Evolutionary conservation across 345 rosid genomes (phyloP).

Genomic region (Eutrema japonicum): DNA sequence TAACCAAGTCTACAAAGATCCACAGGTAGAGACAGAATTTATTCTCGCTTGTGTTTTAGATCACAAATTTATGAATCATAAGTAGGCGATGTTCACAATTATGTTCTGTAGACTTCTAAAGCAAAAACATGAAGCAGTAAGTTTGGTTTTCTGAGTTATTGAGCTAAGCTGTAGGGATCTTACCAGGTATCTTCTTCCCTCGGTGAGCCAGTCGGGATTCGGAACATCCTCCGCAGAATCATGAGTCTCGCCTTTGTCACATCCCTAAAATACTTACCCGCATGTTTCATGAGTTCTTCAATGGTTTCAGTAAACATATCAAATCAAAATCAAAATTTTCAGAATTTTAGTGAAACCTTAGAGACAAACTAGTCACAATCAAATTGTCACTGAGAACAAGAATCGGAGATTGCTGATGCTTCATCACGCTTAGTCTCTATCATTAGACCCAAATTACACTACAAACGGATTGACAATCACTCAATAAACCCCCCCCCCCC

Average conservation of each 20-base stretch:
- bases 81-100: not conserved
- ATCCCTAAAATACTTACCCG: constrained; percentile 65
- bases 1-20: too few relatives aligned
- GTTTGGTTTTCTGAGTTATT: not conserved
- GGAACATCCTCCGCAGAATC: constrained; percentile 62
- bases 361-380: not conserved
- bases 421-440: not conserved
- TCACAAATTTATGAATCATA: not conserved
- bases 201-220: constrained; percentile 31
- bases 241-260: constrained; percentile 68
- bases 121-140: not conserved
- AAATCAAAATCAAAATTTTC: constrained; percentile 18
- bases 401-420: not conserved
- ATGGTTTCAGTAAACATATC: constrained; percentile 55
- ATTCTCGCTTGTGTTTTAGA: not conserved
- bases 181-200: constrained; percentile 44
- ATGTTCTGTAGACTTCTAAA: not conserved
- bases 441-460: not conserved
- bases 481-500: too few relatives aligned
- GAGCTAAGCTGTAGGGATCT: not conserved
- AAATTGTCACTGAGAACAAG: not conserved
- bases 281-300: constrained; percentile 60
- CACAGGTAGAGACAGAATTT: too few relatives aligned
- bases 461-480: not conserved
- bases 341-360: not conserved